Evolutionary conservation across 176 grass and related monocot genomes (phyloP).

Genomic region (Triticum urartu): DNA sequence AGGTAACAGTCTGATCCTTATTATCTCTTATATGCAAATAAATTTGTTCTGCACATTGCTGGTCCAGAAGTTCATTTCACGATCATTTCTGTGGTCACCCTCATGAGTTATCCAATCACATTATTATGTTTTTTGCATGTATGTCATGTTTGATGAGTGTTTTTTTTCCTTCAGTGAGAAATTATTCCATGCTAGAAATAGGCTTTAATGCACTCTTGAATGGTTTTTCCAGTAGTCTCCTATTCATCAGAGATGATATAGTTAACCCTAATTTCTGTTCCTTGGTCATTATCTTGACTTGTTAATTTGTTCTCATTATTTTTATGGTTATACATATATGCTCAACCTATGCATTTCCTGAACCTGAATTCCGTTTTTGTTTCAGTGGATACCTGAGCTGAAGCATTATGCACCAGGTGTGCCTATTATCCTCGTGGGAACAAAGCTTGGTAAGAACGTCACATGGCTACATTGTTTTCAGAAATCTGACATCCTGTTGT

Average conservation of each 20-base stretch:
- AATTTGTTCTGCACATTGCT: too few species aligned
- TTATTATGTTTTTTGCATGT: conserved; percentile 10
- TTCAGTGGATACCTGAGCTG: conserved; percentile 88
- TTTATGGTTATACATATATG: not conserved
- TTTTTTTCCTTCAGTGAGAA: not conserved
- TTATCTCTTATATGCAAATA: not conserved
- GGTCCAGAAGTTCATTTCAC: not conserved
- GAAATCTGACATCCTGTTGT: not conserved
- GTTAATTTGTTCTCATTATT: not conserved
- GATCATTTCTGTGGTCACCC: not conserved
- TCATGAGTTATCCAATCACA: not conserved
- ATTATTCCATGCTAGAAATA: conserved; percentile 6
- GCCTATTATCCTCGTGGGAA: conserved; percentile 74
- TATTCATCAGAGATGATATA: not conserved
- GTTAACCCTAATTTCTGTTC: not conserved
- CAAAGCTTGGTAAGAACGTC: conserved; percentile 69
- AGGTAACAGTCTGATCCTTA: conserved; percentile 43
- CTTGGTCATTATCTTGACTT: not conserved
- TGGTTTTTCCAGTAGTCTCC: not conserved
- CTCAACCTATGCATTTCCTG: not conserved
- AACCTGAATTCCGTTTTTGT: conserved; percentile 27
- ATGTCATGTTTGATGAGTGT: not conserved
- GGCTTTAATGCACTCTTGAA: not conserved
- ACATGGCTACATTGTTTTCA: not conserved
- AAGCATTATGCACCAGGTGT: conserved; percentile 81